Evolutionary conservation across 2,329 filamentous ascomycete species (phyloP).

Genomic region (Ustilaginoidea virens): DNA sequence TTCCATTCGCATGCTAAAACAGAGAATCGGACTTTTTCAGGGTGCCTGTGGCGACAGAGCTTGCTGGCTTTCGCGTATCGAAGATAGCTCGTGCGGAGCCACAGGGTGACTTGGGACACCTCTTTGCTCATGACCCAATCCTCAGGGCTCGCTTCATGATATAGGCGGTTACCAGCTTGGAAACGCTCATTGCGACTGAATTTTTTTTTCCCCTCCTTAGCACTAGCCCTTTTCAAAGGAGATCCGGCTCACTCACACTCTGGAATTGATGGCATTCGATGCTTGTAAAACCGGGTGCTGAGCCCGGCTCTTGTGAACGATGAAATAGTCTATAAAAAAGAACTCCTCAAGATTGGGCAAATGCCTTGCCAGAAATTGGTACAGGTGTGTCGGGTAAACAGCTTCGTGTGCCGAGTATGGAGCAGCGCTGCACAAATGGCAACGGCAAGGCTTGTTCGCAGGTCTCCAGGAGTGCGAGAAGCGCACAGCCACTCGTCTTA

Average conservation of each 20-base stretch:
- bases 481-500: constrained; percentile 25
- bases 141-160: constrained; percentile 18
- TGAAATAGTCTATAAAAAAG: constrained; percentile 28
- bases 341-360: constrained; percentile 26
- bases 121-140: constrained; percentile 20
- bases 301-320: constrained; percentile 14
- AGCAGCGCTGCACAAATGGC: constrained; percentile 17
- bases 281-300: background rate
- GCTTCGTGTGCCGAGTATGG: constrained; percentile 13
- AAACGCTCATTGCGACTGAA: constrained; percentile 3
- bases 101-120: constrained; percentile 19
- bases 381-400: constrained; percentile 23
- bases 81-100: constrained; percentile 23
- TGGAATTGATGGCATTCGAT: background rate
- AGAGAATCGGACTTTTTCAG: constrained; percentile 23
- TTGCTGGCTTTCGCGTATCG: constrained; percentile 19
- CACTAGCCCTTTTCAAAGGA: background rate
- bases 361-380: constrained; percentile 26
- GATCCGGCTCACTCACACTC: constrained; percentile 1
- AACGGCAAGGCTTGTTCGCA: constrained; percentile 11
- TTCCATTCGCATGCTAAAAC: constrained; percentile 26
- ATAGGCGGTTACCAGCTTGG: constrained; percentile 7
- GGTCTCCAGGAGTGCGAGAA: constrained; percentile 26
- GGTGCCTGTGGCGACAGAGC: constrained; percentile 15
- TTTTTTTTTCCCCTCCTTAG: background rate